Evolutionary conservation across 805 yeast genomes (phyloP), one percentile per base, ranked within the genome.

Genomic region (Nakazawaea peltata): DNA sequence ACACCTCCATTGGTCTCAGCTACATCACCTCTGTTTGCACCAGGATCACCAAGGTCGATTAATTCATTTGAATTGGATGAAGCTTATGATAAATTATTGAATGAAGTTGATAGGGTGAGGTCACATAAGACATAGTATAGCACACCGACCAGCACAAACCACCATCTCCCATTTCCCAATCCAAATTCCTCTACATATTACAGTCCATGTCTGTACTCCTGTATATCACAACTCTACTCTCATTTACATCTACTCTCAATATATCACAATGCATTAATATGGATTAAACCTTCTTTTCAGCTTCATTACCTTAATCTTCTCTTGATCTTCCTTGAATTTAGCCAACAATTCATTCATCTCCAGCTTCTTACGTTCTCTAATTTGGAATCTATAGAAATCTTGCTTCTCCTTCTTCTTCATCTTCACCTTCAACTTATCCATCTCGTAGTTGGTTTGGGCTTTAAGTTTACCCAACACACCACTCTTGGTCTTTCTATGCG

Each of bases 361-460:
- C 43, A 71, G 74, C 66, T 92, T 92, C 71, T 88, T 90, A 51
- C 76, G 73, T 56, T 92, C 95, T 59, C 99, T 78, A 46, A 92
- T 74, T 64, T 92, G 99, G 74, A 88, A 92, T 49, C 95, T 71
- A 66, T 92, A 92, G 66, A 92, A 92, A 60, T 94, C 97, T 45
- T 72, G 69, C 65, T 88, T 85, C 49, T 84, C 88, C 52, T 77
- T 77, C 57, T 71, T 75, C 57, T 80, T 77, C 61, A 70, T 65
- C 56, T 73, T 81, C 35, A 65, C 59, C 41, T 61, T 56, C 12
- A 62, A 58, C 37, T 58, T 63, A 15, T 52, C 50, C 3, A 52
- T 37, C 26, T 54, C 62, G 3, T 44, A 39, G 6, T 47, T 40
- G 16, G 46, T 49, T 15, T 32, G 34, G 12, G 36, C 15, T 45